Evolutionary conservation across 2,329 filamentous ascomycete species (phyloP).

Genomic region (Emmonsiellopsis sp.): DNA sequence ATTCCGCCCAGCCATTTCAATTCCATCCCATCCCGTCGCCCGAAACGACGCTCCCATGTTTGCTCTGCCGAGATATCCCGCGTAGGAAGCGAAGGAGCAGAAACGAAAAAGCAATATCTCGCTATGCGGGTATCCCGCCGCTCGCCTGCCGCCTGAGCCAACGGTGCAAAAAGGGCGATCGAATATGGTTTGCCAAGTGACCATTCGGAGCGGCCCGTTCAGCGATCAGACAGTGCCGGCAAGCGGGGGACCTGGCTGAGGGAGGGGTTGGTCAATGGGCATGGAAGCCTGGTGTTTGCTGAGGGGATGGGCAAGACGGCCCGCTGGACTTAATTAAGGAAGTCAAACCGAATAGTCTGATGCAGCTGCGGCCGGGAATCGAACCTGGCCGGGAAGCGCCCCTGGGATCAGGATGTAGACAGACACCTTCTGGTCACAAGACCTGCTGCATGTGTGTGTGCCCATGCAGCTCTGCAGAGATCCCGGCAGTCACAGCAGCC

Average conservation of each 20-base stretch:
- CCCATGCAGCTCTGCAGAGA: neutral
- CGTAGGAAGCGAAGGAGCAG: neutral
- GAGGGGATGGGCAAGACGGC: neutral
- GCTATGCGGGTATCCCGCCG: neutral
- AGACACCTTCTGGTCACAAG: neutral
- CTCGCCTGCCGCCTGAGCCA: neutral
- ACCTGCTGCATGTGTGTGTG: constrained; percentile 1
- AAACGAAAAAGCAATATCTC: neutral
- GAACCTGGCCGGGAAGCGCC: neutral
- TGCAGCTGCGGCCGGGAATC: neutral
- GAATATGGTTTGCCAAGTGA: neutral
- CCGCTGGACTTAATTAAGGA: too few relatives aligned
- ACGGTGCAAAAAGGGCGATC: neutral
- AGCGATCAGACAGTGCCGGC: neutral
- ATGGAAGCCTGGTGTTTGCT: neutral
- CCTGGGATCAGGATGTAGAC: neutral
- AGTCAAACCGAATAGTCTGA: neutral
- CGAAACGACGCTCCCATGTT: neutral
- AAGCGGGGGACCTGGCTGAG: neutral
- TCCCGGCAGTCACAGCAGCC: constrained; percentile 11
- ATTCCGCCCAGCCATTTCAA: neutral
- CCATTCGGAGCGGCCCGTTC: constrained; percentile 2
- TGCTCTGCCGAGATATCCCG: too few relatives aligned
- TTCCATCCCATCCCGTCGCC: neutral
- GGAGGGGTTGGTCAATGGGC: neutral